Percentiles rank a stretch among this genome's conserved stretches.
Evolutionary conservation across 192 early-diverging fungal genomes (phyloP).

Genomic region (Ambispora gerdemannii): DNA sequence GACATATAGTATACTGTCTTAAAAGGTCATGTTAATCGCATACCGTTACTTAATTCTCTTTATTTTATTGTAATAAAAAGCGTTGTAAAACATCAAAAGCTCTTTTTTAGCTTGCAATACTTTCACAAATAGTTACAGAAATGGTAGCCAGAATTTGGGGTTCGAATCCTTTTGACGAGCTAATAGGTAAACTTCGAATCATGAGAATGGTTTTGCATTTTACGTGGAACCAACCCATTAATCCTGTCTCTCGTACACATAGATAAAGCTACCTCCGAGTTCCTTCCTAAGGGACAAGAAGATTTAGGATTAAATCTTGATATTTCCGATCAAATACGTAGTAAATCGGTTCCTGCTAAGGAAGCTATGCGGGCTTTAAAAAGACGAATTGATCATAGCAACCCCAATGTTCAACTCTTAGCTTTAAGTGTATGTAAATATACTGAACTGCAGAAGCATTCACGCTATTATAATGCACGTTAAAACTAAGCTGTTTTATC

Average conservation of each 20-base stretch:
- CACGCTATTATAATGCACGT: background rate
- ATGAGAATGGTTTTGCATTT: background rate
- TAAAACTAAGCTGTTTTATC: background rate
- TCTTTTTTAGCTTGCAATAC: no score
- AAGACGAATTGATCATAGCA: conserved; percentile 76
- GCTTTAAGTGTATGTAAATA: conserved; percentile 63
- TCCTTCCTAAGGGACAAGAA: conserved; percentile 78
- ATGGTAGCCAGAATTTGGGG: conserved; percentile 35
- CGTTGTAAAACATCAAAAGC: no score
- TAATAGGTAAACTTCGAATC: conserved; percentile 35
- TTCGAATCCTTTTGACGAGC: conserved; percentile 41
- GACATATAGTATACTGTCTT: no score
- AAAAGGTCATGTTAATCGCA: no score
- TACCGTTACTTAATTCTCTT: no score
- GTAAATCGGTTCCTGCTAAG: conserved; percentile 75
- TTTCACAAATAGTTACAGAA: conserved; percentile 18
- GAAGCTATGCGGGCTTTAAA: conserved; percentile 74
- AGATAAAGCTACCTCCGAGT: conserved; percentile 86
- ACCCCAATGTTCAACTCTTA: conserved; percentile 92
- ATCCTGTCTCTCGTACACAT: background rate
- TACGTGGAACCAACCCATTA: background rate
- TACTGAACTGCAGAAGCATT: background rate
- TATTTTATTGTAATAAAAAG: no score
- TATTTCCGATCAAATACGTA: conserved; percentile 90
- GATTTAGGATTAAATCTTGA: conserved; percentile 82